phyloP scores from a whole-genome alignment of 805 yeast species.

The Sugiyamaella marilandica region DNA sequence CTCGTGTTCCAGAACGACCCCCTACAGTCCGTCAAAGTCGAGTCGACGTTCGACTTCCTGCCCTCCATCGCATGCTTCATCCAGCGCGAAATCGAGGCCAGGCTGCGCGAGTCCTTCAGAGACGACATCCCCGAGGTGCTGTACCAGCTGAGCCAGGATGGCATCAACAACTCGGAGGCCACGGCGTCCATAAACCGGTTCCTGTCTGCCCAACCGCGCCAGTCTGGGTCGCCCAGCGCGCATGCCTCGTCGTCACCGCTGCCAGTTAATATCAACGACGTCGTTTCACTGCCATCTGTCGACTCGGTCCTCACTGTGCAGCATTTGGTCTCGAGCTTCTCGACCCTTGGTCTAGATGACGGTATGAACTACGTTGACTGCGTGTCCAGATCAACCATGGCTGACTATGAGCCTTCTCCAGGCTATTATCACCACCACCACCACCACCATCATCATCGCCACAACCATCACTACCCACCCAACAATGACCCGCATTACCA shows the following conservation, averaged over 20 bases:
- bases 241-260: neutral
- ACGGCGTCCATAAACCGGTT: neutral
- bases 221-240: neutral
- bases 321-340: neutral
- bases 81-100: constrained; percentile 19
- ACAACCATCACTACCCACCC: neutral
- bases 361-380: neutral
- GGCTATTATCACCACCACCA: neutral
- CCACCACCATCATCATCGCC: neutral
- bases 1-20: constrained; percentile 31
- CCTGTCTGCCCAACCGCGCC: neutral
- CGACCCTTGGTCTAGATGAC: neutral
- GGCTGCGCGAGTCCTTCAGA: constrained; percentile 27
- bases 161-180: neutral
- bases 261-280: neutral
- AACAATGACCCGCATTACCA: neutral
- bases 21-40: constrained; percentile 24
- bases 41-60: constrained; percentile 30
- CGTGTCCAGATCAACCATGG: constrained; percentile 6
- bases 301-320: neutral
- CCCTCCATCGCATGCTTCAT: constrained; percentile 30
- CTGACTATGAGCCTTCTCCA: neutral
- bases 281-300: neutral
- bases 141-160: constrained; percentile 25
- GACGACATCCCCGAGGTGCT: constrained; percentile 34